phyloP scores from a whole-genome alignment of 805 yeast genomes.

The Priceomyces medius region DNA sequence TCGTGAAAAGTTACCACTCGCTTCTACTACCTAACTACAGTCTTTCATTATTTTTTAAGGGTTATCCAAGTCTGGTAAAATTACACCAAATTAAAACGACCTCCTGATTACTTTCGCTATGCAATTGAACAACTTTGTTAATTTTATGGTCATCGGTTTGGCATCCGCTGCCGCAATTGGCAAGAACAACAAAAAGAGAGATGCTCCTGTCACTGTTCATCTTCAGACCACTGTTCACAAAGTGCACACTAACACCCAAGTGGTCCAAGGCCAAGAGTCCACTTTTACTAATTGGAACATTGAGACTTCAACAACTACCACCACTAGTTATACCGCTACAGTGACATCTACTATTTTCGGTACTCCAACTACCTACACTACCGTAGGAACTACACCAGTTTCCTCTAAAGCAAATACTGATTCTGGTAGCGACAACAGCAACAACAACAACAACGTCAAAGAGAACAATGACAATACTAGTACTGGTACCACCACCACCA shows the following conservation, averaged over 20 bases:
- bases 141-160: slow-evolving; percentile 2
- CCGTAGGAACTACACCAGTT: slow-evolving; percentile 32
- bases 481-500: slow-evolving; percentile 10
- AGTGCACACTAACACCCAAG: slow-evolving; percentile 30
- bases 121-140: slow-evolving; percentile 1
- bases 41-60: slow-evolving; percentile 19
- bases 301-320: slow-evolving; percentile 34
- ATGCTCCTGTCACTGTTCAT: slow-evolving; percentile 29
- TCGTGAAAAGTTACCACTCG: neutral
- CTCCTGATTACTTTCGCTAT: slow-evolving; percentile 15
- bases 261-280: slow-evolving; percentile 28
- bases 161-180: slow-evolving; percentile 11
- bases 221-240: slow-evolving; percentile 36
- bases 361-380: slow-evolving; percentile 33
- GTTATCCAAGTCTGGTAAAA: slow-evolving; percentile 5
- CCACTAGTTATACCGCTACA: slow-evolving; percentile 44
- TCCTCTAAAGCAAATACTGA: slow-evolving; percentile 3
- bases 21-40: slow-evolving; percentile 14
- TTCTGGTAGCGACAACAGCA: slow-evolving; percentile 6
- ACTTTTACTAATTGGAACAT: slow-evolving; percentile 29
- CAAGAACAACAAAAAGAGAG: slow-evolving; percentile 20
- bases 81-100: slow-evolving; percentile 17
- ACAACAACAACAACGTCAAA: slow-evolving; percentile 12
- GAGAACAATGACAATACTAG: slow-evolving; percentile 7
- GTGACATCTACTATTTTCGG: slow-evolving; percentile 44